These are phyloP conservation scores for Sicyos edulis DNA, from an alignment of 306 rosid genomes.

Conservation along the genomic window DNA sequence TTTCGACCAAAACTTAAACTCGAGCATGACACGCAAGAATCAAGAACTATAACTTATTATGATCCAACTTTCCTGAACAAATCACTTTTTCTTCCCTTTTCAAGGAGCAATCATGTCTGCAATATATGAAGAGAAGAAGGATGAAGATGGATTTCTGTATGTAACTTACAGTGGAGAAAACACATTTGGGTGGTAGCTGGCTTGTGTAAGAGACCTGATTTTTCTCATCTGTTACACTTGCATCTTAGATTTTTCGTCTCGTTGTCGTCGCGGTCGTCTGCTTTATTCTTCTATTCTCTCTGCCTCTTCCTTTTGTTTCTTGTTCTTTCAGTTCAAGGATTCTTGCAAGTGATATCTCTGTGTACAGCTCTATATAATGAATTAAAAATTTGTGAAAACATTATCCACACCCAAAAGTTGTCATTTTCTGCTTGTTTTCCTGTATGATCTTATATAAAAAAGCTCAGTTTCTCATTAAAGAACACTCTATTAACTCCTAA, in stretches of 20 bases:
- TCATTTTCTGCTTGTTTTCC: no score
- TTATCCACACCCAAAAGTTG: background rate
- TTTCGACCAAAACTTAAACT: no score
- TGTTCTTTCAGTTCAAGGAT: slow-evolving; percentile 14
- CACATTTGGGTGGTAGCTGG: slow-evolving; percentile 39
- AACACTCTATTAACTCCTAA: no score
- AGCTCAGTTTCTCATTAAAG: no score
- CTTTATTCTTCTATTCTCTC: background rate
- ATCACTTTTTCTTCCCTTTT: background rate
- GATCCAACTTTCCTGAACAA: no score
- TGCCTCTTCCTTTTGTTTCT: slow-evolving; percentile 10
- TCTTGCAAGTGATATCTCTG: slow-evolving; percentile 6
- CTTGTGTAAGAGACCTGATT: background rate
- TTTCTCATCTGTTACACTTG: background rate
- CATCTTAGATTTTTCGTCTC: background rate
- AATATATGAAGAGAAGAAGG: slow-evolving; percentile 89
- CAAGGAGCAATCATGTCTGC: slow-evolving; percentile 85
- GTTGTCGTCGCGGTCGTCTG: no score
- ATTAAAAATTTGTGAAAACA: slow-evolving; percentile 9
- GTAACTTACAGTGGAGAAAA: slow-evolving; percentile 90
- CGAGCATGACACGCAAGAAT: no score
- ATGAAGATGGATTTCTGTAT: slow-evolving; percentile 86
- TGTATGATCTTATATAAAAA: no score
- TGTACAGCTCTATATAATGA: slow-evolving; percentile 22
- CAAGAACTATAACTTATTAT: no score